Percentiles rank a stretch among this genome's conserved stretches.
Evolutionary conservation across 371 early-diverging fungal species (phyloP).

Genomic region (Mucor velutinosus): DNA sequence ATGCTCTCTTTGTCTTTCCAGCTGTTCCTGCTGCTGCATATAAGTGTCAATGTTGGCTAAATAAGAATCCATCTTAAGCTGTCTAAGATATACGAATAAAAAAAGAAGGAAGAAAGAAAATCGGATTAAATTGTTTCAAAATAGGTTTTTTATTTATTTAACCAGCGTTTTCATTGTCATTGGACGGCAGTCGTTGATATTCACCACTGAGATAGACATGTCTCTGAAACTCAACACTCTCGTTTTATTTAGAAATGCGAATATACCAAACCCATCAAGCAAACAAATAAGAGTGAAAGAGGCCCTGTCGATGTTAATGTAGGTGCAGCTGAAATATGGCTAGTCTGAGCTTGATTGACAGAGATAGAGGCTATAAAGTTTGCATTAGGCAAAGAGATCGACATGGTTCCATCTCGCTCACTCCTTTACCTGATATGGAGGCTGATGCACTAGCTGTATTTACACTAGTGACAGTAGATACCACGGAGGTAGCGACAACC

Average conservation of each 20-base stretch:
- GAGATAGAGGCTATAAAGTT: not conserved
- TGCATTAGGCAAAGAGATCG: too few relatives aligned
- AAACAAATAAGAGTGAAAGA: not conserved
- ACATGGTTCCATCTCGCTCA: too few relatives aligned
- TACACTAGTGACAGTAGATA: not conserved
- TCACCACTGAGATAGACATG: too few relatives aligned
- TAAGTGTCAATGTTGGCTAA: conserved; percentile 20
- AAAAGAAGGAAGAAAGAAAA: not conserved
- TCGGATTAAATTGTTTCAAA: not conserved
- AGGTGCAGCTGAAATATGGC: not conserved
- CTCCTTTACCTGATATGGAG: not conserved
- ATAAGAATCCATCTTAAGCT: conserved; percentile 19
- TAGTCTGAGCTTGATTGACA: not conserved
- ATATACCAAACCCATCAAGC: not conserved
- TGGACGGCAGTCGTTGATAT: too few relatives aligned
- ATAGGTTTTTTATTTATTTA: not conserved
- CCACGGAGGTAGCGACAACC: not conserved
- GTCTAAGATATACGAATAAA: not conserved
- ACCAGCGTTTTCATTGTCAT: not conserved
- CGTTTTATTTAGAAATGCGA: not conserved
- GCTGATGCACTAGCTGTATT: not conserved
- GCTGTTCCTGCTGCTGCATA: conserved; percentile 15
- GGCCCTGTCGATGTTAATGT: not conserved
- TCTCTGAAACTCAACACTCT: too few relatives aligned
- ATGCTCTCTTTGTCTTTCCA: not conserved